phyloP scores from a whole-genome alignment of 257 asterid species.

The Plantago ovata region DNA sequence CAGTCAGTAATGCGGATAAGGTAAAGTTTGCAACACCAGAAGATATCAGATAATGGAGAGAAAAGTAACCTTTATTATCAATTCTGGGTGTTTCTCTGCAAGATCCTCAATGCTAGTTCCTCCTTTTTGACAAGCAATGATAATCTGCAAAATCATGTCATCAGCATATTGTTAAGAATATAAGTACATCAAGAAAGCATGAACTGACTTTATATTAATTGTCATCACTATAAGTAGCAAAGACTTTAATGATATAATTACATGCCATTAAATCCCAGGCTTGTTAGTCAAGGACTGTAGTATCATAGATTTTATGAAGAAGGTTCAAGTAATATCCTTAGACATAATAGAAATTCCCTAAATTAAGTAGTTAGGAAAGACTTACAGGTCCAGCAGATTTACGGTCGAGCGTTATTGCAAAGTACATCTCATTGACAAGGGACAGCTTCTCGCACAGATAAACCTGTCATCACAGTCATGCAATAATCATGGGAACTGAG shows the following conservation, averaged over 20 bases:
- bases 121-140: conserved; percentile 89
- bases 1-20: conserved; percentile 12
- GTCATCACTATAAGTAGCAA: not conserved
- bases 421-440: conserved; percentile 99
- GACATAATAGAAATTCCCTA: not conserved
- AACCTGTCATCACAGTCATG: conserved; percentile 47
- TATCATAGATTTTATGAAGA: not conserved
- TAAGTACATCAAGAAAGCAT: not conserved
- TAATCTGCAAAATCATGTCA: conserved; percentile 51
- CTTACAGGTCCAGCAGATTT: conserved; percentile 97
- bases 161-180: not conserved
- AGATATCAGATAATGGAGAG: conserved; percentile 11
- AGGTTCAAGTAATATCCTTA: not conserved
- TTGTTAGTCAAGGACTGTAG: not conserved
- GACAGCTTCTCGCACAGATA: conserved; percentile 88
- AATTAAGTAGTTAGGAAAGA: conserved; percentile 19
- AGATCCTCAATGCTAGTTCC: conserved; percentile 99
- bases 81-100: conserved; percentile 93
- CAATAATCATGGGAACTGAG: not conserved
- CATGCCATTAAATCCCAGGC: not conserved
- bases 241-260: not conserved
- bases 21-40: conserved; percentile 8
- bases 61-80: conserved; percentile 71
- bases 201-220: not conserved
- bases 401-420: conserved; percentile 96